A percentile compares a stretch with the other conserved stretches of the same genome.
Conservation (phyloP, 2,329 filamentous ascomycete genomes). For the Hypoxylon sp. region DNA sequence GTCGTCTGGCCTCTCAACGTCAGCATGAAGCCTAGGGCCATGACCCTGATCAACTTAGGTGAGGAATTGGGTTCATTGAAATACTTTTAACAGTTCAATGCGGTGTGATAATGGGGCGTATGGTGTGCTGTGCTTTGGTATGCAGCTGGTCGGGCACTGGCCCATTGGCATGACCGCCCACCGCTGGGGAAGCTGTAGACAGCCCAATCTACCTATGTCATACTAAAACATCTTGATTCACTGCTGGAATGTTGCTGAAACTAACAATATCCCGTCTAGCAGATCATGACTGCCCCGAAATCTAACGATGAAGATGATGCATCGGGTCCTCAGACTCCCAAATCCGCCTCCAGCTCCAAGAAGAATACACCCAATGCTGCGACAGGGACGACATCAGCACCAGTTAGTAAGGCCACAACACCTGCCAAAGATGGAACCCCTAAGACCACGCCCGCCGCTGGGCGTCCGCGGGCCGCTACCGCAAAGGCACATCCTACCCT, state of each 20-base stretch:
- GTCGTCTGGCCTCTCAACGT: constrained; percentile 34
- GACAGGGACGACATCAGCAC: constrained; percentile 32
- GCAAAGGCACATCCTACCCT: constrained; percentile 50
- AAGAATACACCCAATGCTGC: constrained; percentile 40
- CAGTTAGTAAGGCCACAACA: constrained; percentile 35
- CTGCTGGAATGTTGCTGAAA: constrained; percentile 46
- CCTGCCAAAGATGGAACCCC: constrained; percentile 44
- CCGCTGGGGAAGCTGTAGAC: constrained; percentile 24
- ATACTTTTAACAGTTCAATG: constrained; percentile 8
- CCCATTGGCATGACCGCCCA: constrained; percentile 38
- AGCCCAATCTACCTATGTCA: constrained; percentile 28
- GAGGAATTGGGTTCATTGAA: constrained; percentile 35
- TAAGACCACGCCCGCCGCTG: constrained; percentile 43
- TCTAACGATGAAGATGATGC: constrained; percentile 53
- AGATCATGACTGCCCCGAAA: constrained; percentile 54
- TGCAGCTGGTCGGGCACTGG: constrained; percentile 35
- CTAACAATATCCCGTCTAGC: constrained; percentile 31
- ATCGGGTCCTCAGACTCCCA: constrained; percentile 48
- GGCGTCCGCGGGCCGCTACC: constrained; percentile 51
- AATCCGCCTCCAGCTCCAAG: constrained; percentile 38
- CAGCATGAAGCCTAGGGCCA: constrained; percentile 45
- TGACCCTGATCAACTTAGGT: constrained; percentile 46
- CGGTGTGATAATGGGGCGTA: constrained; percentile 24
- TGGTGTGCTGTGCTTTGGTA: constrained; percentile 36
- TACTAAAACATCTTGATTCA: constrained; percentile 21